Evolutionary conservation across 2,329 filamentous ascomycete species (phyloP).

Genomic region (Ceratocystis eucalypticola): DNA sequence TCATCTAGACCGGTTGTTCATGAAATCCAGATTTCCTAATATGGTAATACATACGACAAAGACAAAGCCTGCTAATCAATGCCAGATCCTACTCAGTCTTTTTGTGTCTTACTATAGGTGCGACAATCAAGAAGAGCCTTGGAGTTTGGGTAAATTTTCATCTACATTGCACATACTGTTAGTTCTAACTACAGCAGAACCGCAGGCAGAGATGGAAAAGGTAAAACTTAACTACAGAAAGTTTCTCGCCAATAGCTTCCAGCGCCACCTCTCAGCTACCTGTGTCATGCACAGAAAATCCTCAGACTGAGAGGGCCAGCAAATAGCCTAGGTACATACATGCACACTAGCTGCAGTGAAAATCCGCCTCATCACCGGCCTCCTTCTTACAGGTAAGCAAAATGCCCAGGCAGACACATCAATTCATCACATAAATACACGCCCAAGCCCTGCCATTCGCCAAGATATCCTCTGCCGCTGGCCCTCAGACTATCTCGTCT

Average conservation of each 20-base stretch:
- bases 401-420: too few relatives aligned
- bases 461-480: not conserved
- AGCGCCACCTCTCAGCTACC: not conserved
- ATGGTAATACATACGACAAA: not conserved
- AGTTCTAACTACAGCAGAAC: not conserved
- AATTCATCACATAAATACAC: not conserved
- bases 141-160: not conserved
- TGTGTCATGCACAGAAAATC: constrained; percentile 1
- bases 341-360: not conserved
- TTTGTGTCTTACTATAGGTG: not conserved
- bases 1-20: not conserved
- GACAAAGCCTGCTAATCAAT: not conserved
- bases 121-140: not conserved
- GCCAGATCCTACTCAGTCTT: not conserved
- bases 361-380: not conserved
- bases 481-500: not conserved
- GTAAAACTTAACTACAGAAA: not conserved
- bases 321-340: not conserved
- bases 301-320: not conserved
- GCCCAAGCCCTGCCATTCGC: not conserved
- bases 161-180: not conserved
- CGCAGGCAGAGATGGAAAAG: not conserved
- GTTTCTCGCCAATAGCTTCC: not conserved
- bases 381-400: not conserved
- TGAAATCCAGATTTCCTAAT: not conserved